A percentile compares a stretch with the other conserved stretches of the same genome.
Evolutionary conservation across 257 asterid genomes (phyloP).

Genomic region (Jacaranda mimosifolia): DNA sequence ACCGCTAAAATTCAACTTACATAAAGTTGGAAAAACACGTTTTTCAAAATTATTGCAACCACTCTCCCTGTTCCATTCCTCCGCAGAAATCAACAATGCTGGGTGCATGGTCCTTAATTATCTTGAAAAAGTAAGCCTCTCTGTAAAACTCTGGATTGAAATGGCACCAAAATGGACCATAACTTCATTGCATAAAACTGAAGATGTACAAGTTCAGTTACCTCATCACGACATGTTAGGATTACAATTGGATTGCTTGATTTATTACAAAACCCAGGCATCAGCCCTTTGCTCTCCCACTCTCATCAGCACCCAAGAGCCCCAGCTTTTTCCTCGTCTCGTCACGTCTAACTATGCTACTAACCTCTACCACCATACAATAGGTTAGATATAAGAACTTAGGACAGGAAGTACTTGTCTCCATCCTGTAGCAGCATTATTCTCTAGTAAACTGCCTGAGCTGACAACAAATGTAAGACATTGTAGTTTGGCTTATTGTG

Average conservation of each 20-base stretch:
- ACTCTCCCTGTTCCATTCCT: too few species aligned
- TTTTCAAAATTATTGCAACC: too few species aligned
- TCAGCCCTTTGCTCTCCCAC: background rate
- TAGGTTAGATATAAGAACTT: too few species aligned
- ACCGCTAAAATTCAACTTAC: too few species aligned
- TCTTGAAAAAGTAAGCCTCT: background rate
- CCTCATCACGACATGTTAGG: background rate
- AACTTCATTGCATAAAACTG: slow-evolving; percentile 3
- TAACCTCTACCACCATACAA: too few species aligned
- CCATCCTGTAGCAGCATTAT: too few species aligned
- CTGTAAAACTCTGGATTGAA: background rate
- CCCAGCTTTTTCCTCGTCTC: background rate
- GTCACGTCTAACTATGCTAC: background rate
- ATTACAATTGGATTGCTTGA: background rate
- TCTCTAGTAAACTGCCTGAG: background rate
- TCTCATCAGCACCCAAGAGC: background rate
- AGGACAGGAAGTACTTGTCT: too few species aligned
- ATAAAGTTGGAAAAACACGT: too few species aligned
- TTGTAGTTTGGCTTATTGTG: slow-evolving; percentile 9
- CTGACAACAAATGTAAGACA: background rate
- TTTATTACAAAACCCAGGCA: slow-evolving; percentile 21
- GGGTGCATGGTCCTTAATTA: background rate
- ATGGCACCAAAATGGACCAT: background rate
- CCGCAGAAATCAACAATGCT: too few species aligned
- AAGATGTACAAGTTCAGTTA: slow-evolving; percentile 17